Conservation (phyloP, 768 basidiomycete species). For the Calocybe indica region DNA sequence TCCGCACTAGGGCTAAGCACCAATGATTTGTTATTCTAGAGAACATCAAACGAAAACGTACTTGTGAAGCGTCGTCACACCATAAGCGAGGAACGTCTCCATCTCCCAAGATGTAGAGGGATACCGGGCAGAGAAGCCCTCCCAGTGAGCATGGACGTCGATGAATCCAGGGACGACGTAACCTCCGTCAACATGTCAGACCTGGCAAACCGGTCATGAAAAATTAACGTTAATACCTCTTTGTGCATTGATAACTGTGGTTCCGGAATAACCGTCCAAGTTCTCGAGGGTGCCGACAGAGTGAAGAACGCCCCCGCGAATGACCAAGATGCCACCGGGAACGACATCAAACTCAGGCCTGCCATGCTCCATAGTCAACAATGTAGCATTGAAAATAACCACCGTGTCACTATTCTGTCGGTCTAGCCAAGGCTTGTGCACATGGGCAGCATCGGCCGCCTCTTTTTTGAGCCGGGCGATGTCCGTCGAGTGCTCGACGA, state of each 20-base stretch:
- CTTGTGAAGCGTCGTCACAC: conserved; percentile 76
- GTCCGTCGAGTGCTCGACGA: conserved; percentile 57
- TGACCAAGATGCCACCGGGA: conserved; percentile 42
- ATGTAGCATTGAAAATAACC: conserved; percentile 61
- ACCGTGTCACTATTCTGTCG: conserved; percentile 36
- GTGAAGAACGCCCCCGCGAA: conserved; percentile 54
- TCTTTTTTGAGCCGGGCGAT: conserved; percentile 52
- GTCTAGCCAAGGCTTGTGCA: conserved; percentile 13
- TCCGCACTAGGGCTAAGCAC: conserved; percentile 53
- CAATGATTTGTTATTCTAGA: neutral
- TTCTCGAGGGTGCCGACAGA: conserved; percentile 31
- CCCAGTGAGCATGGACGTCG: conserved; percentile 75
- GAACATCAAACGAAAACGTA: conserved; percentile 22
- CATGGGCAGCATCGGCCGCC: conserved; percentile 20
- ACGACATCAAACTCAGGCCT: conserved; percentile 43
- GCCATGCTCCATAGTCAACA: conserved; percentile 64
- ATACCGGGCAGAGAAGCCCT: conserved; percentile 42
- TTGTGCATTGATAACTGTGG: conserved; percentile 48
- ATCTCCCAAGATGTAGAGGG: conserved; percentile 71
- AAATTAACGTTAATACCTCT: conserved; percentile 40
- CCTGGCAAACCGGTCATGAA: neutral
- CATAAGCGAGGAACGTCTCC: conserved; percentile 70
- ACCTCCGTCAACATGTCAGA: conserved; percentile 28
- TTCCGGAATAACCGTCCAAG: conserved; percentile 28
- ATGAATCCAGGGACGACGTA: conserved; percentile 69